Evolutionary conservation across 192 early-diverging fungal genomes (phyloP), one percentile per base, ranked within the genome.

Genomic region (Podila clonocystis): DNA sequence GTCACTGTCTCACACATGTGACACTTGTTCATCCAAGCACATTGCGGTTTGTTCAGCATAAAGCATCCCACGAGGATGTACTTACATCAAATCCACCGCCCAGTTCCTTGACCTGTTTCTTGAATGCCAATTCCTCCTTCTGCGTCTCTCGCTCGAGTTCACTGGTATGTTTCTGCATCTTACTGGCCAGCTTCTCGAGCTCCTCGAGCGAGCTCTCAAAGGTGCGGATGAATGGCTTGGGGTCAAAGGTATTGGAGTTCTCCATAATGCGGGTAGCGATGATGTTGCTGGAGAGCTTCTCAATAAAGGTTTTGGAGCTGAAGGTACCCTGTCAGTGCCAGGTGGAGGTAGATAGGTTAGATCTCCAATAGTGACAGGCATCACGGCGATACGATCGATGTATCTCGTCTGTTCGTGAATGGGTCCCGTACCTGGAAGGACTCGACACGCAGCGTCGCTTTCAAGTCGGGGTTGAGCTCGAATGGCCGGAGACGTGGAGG

Each of bases 191-290:
- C 62, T 89, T 87, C 38, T 91, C 78, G n/a, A 99, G 89, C 65
- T 97, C 94, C 58, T 96, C 93, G 52, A 94, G 82, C 7, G 93
- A 91, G 33, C 88, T 87, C 74, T 99, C 97, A 83, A 97, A 98
- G 20, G 91, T 93, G 36, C 95, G 87, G 58, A 97, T 96, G 78
- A 98, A 96, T 3, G 95, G 94, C 72, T 95, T 94, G 50, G 96
- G 92, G 84, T 98, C 95, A 57, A 97, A 95, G 28, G 87, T 90
- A 83, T 73, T 48, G 49, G 75, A 73, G 60, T 64, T 70, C 38
- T 75, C 70, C 59, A 68, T 72, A 68, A 79, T 72, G 61, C 72
- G 82, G 19, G 70, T 82, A 9, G 63, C 57, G 24, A 74, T 77
- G 55, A 75, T 75, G 38, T 70, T 70, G 33, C 66, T 83, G 5